A percentile compares a stretch with the other conserved stretches of the same genome.
phyloP scores from a whole-genome alignment of 768 basidiomycete genomes.

The Boletales sp. region DNA sequence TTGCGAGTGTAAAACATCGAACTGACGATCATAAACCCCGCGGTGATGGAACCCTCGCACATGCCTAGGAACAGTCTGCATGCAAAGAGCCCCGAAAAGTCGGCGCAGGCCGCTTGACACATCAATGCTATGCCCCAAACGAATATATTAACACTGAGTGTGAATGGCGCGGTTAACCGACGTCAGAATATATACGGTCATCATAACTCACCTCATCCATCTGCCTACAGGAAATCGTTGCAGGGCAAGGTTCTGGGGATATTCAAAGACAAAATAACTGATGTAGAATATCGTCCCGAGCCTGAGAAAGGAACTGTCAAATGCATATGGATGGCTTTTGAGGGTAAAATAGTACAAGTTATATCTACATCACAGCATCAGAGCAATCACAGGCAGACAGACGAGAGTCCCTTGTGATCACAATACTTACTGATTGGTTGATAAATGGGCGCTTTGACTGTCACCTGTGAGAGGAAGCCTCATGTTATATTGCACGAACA shows the following conservation, averaged over 20 bases:
- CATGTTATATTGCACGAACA: neutral
- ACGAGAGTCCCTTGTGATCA: neutral
- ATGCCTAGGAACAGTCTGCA: constrained; percentile 65
- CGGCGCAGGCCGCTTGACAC: constrained; percentile 66
- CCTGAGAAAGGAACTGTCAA: constrained; percentile 35
- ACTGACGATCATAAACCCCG: constrained; percentile 73
- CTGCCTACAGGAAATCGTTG: constrained; percentile 73
- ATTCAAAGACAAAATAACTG: constrained; percentile 67
- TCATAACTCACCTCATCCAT: constrained; percentile 65
- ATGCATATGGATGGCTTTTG: neutral
- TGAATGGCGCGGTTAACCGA: neutral
- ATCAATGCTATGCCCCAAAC: constrained; percentile 61
- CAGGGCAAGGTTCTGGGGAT: constrained; percentile 68
- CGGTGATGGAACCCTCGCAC: constrained; percentile 70
- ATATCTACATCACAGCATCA: constrained; percentile 39
- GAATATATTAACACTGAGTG: constrained; percentile 56
- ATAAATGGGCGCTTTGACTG: constrained; percentile 58
- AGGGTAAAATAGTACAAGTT: constrained; percentile 47
- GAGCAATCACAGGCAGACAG: neutral
- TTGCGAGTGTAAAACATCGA: constrained; percentile 76
- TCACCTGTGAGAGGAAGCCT: neutral
- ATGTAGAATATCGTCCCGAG: constrained; percentile 75
- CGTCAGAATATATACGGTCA: neutral
- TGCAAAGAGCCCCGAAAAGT: constrained; percentile 60
- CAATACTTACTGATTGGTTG: constrained; percentile 55